phyloP scores from a whole-genome alignment of 306 rosid species.

The Pyrus pyrifolia region DNA sequence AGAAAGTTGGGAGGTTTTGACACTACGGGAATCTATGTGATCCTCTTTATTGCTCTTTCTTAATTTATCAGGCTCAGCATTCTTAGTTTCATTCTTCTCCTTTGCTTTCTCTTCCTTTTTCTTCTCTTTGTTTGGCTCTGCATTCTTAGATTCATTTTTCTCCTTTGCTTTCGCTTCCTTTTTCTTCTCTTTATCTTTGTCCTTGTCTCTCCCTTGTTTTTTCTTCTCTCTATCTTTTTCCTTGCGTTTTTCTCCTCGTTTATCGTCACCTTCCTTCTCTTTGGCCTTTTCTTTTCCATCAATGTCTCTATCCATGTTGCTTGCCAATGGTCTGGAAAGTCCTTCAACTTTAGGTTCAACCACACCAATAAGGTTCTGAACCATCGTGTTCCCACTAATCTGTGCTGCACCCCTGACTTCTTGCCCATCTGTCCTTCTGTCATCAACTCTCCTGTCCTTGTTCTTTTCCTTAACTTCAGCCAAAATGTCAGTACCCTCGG shows the following conservation, averaged over 20 bases:
- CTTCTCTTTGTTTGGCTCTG: conserved; percentile 30
- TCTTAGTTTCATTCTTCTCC: conserved; percentile 25
- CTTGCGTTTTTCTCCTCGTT: conserved; percentile 53
- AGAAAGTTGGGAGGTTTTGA: conserved; percentile 31
- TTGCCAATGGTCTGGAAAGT: conserved; percentile 35
- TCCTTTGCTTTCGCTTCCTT: conserved; percentile 26
- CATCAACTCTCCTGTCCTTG: conserved; percentile 41
- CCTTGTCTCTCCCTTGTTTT: conserved; percentile 71
- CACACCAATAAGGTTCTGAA: conserved; percentile 31
- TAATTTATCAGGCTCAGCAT: conserved; percentile 34
- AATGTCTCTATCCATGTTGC: conserved; percentile 22
- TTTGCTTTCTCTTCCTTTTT: conserved; percentile 26
- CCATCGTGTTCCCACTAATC: conserved; percentile 37
- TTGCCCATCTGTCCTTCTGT: conserved; percentile 41
- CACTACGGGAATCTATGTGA: conserved; percentile 29
- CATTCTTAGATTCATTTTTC: conserved; percentile 20
- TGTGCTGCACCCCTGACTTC: conserved; percentile 31
- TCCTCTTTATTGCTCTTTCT: conserved; percentile 42
- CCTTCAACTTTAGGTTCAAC: conserved; percentile 49
- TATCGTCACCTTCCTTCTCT: conserved; percentile 57
- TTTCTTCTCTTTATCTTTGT: conserved; percentile 62
- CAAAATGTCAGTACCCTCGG: conserved; percentile 36
- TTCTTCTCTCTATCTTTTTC: conserved; percentile 68
- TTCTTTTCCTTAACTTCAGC: conserved; percentile 38
- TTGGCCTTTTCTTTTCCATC: conserved; percentile 40